Conservation (phyloP, 768 basidiomycete genomes). For the Serendipita sp. region DNA sequence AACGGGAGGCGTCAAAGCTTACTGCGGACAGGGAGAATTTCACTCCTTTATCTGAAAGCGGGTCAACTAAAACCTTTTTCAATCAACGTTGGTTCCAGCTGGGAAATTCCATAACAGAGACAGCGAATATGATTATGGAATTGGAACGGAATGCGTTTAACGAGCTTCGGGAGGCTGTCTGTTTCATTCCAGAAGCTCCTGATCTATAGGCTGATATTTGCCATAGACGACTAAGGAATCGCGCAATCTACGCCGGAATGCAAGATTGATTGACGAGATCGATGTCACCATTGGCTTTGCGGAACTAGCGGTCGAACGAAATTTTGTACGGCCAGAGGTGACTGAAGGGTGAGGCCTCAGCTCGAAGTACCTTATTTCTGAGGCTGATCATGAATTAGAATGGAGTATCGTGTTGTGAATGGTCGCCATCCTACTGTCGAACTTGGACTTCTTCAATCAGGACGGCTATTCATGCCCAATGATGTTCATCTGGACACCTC, state of each 20-base stretch:
- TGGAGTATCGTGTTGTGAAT: constrained; percentile 49
- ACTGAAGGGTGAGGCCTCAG: constrained; percentile 42
- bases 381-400: constrained; percentile 20
- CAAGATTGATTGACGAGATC: constrained; percentile 69
- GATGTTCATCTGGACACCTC: constrained; percentile 43
- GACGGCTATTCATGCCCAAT: constrained; percentile 76
- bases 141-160: constrained; percentile 67
- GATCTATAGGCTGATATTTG: background rate
- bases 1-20: constrained; percentile 41
- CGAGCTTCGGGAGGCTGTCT: constrained; percentile 48
- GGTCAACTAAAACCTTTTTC: constrained; percentile 54
- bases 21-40: constrained; percentile 31
- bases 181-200: constrained; percentile 7
- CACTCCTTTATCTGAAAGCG: constrained; percentile 42
- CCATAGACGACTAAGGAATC: constrained; percentile 47
- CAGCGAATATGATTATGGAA: constrained; percentile 31
- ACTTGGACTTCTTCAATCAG: constrained; percentile 56
- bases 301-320: constrained; percentile 58
- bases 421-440: constrained; percentile 93
- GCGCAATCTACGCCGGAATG: constrained; percentile 48
- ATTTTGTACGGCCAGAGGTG: constrained; percentile 56
- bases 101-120: constrained; percentile 50
- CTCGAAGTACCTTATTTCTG: background rate
- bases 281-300: constrained; percentile 77
- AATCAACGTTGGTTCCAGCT: constrained; percentile 65